A percentile compares a stretch with the other conserved stretches of the same genome.
Evolutionary conservation across 164 flowering plant species (phyloP).

Genomic region (Saururus chinensis): DNA sequence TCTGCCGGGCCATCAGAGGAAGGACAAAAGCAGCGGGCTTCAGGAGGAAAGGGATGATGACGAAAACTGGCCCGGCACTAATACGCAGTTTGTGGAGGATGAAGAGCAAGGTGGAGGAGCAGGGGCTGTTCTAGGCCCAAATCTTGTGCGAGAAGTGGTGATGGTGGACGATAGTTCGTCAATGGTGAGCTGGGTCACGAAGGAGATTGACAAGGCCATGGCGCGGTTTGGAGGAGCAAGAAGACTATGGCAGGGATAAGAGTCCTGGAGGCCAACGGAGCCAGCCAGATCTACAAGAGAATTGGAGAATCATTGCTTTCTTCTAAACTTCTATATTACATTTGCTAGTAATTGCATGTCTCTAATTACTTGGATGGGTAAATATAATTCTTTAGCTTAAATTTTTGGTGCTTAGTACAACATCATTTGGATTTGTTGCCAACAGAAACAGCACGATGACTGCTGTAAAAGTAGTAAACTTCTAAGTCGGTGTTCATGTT

Average conservation of each 20-base stretch:
- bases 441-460: too few species aligned
- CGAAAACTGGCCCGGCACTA: constrained; percentile 68
- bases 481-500: too few species aligned
- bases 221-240: constrained; percentile 37
- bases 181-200: constrained; percentile 35
- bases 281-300: constrained; percentile 24
- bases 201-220: constrained; percentile 44
- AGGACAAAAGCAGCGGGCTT: constrained; percentile 3
- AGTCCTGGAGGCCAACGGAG: constrained; percentile 45
- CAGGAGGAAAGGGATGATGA: constrained; percentile 33
- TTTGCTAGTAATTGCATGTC: too few species aligned
- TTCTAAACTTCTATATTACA: neutral
- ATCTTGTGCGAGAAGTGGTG: constrained; percentile 19
- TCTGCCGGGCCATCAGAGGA: constrained; percentile 10
- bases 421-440: too few species aligned
- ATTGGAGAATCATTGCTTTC: constrained; percentile 21
- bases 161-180: constrained; percentile 43
- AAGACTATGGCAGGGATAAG: constrained; percentile 49
- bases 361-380: neutral
- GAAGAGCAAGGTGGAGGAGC: constrained; percentile 9
- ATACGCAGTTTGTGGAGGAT: constrained; percentile 45
- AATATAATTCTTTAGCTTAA: too few species aligned
- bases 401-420: too few species aligned
- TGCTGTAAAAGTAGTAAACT: too few species aligned
- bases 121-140: constrained; percentile 15